These are phyloP conservation scores for Claviceps sp. DNA, from an alignment of 2,329 filamentous ascomycete genomes.

Conservation along the genomic window DNA sequence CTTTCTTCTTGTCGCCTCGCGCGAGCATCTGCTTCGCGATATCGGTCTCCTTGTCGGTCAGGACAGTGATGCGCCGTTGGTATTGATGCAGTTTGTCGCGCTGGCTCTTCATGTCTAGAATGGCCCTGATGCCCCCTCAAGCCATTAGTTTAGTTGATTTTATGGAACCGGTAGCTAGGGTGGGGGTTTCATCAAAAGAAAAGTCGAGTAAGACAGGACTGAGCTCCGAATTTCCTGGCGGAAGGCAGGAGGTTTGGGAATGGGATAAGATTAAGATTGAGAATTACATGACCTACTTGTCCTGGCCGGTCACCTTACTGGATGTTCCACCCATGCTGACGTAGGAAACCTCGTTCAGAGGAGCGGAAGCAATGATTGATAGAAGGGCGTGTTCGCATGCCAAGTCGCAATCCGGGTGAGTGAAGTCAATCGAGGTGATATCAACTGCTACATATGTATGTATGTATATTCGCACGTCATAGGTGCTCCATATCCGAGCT, in stretches of 20 bases:
- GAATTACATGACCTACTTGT: constrained; percentile 50
- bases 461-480: too few species aligned
- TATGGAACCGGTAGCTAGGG: too few species aligned
- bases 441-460: too few species aligned
- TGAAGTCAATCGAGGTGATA: background rate
- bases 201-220: background rate
- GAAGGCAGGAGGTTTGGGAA: too few species aligned
- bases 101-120: constrained; percentile 94
- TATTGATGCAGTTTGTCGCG: constrained; percentile 96
- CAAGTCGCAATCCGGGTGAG: background rate
- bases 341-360: background rate
- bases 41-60: constrained; percentile 77
- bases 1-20: constrained; percentile 64
- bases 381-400: background rate
- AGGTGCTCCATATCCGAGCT: too few species aligned
- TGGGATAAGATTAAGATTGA: too few species aligned
- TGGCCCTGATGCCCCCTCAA: constrained; percentile 48
- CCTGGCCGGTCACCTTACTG: constrained; percentile 56
- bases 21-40: constrained; percentile 75
- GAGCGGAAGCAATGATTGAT: background rate
- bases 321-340: constrained; percentile 37
- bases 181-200: background rate
- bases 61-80: constrained; percentile 73
- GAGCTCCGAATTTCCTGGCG: background rate
- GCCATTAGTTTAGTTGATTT: too few species aligned